Percentiles rank a stretch among this genome's conserved stretches.
phyloP scores from a whole-genome alignment of 2,329 filamentous ascomycete genomes.

The Catunica adiposa region DNA sequence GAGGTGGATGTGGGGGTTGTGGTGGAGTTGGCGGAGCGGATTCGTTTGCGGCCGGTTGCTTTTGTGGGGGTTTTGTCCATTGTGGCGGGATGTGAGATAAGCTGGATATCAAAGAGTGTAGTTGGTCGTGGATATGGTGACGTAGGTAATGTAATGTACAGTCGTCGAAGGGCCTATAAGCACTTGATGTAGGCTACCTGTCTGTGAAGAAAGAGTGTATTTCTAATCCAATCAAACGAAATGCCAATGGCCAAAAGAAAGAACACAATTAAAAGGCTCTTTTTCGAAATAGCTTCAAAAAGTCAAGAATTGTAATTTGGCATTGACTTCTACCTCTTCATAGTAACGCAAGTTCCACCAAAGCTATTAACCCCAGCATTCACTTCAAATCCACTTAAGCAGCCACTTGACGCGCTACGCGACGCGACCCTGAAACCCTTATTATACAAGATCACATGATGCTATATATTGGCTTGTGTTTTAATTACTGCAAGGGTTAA shows the following conservation, averaged over 20 bases:
- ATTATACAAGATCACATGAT: neutral
- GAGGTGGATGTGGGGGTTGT: conserved; percentile 10
- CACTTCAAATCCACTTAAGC: neutral
- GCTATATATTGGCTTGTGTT: neutral
- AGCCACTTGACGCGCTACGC: conserved; percentile 8
- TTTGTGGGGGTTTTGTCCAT: conserved; percentile 8
- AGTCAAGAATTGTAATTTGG: no score
- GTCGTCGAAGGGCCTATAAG: neutral
- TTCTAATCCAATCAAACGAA: neutral
- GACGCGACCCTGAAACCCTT: conserved; percentile 6
- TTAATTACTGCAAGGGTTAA: neutral
- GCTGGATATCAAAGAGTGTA: no score
- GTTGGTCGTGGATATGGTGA: no score
- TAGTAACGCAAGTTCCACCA: no score
- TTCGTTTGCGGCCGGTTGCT: conserved; percentile 9
- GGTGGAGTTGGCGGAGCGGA: conserved; percentile 9
- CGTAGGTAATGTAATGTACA: neutral
- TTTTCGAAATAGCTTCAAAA: no score
- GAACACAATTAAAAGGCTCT: no score
- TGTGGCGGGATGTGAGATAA: no score
- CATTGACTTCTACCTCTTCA: no score
- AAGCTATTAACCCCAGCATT: neutral
- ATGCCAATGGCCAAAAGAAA: no score
- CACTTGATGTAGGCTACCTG: no score
- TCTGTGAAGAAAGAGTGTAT: no score